A percentile compares a stretch with the other conserved stretches of the same genome.
Evolutionary conservation across 2,329 filamentous ascomycete genomes (phyloP).

Genomic region (Fusarium armeniacum): DNA sequence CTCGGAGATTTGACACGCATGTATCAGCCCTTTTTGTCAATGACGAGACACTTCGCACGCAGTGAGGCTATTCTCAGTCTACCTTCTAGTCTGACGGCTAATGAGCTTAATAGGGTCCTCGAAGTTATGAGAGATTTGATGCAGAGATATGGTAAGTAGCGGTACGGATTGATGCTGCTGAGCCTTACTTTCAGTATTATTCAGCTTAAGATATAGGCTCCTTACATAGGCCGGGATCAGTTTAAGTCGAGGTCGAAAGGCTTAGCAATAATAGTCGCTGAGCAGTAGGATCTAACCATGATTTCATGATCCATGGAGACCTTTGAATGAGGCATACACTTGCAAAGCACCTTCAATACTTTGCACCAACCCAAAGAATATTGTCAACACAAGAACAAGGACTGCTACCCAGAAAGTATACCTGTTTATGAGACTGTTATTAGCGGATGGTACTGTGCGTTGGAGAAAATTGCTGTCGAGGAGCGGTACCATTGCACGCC

Average conservation of each 20-base stretch:
- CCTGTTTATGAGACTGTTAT: not conserved
- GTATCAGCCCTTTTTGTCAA: not conserved
- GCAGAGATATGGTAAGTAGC: not conserved
- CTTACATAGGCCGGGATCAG: too few species aligned
- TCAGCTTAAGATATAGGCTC: too few species aligned
- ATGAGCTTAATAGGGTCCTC: not conserved
- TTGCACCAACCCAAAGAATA: slow-evolving; percentile 18
- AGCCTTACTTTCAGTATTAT: too few species aligned
- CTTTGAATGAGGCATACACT: slow-evolving; percentile 10
- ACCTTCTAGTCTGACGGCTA: not conserved
- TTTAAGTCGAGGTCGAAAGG: too few species aligned
- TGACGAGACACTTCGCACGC: not conserved
- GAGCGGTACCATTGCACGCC: not conserved
- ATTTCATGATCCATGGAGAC: not conserved
- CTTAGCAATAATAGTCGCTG: too few species aligned
- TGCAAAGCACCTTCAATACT: slow-evolving; percentile 13
- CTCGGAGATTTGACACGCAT: not conserved
- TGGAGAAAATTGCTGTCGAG: not conserved
- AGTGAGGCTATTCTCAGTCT: not conserved
- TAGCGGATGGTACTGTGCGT: not conserved
- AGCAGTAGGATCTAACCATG: not conserved
- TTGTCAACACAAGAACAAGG: slow-evolving; percentile 7
- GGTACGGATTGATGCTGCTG: too few species aligned
- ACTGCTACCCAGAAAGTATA: slow-evolving; percentile 17
- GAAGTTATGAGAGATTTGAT: not conserved